phyloP scores from a whole-genome alignment of 345 rosid species.

The Garcia nutans region DNA sequence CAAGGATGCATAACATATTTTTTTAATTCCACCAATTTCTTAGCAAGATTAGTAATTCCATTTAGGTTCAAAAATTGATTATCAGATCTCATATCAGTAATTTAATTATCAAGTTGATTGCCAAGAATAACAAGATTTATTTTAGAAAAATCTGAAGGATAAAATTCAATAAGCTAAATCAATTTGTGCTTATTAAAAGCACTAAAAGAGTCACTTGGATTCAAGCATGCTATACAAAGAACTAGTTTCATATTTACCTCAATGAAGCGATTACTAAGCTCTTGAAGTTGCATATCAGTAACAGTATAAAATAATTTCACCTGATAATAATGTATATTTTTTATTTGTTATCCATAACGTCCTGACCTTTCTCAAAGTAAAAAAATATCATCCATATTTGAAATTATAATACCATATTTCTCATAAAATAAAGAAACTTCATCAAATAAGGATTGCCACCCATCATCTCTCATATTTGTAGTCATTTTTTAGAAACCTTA shows the following conservation, averaged over 20 bases:
- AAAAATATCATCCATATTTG: not conserved
- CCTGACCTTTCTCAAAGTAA: not conserved
- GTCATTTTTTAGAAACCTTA: not conserved
- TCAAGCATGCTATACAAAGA: constrained; percentile 4
- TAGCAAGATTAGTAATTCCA: too few relatives aligned
- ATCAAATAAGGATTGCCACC: not conserved
- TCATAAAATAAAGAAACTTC: not conserved
- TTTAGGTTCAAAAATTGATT: too few relatives aligned
- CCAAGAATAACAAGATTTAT: too few relatives aligned
- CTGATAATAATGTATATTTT: not conserved
- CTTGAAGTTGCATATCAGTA: not conserved
- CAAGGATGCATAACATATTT: too few relatives aligned
- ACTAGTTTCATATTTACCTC: not conserved
- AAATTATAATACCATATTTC: not conserved
- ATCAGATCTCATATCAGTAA: too few relatives aligned
- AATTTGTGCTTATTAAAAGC: constrained; percentile 11
- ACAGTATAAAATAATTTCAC: not conserved
- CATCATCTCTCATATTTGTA: constrained; percentile 8
- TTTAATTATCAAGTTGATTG: too few relatives aligned
- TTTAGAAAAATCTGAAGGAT: not conserved
- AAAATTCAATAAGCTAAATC: not conserved
- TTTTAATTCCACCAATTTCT: too few relatives aligned
- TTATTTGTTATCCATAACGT: not conserved
- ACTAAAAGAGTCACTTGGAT: constrained; percentile 2
- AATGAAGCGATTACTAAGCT: not conserved